These are phyloP conservation scores for Barbarea vulgaris DNA, from an alignment of 345 rosid genomes.

Conservation along the genomic window DNA sequence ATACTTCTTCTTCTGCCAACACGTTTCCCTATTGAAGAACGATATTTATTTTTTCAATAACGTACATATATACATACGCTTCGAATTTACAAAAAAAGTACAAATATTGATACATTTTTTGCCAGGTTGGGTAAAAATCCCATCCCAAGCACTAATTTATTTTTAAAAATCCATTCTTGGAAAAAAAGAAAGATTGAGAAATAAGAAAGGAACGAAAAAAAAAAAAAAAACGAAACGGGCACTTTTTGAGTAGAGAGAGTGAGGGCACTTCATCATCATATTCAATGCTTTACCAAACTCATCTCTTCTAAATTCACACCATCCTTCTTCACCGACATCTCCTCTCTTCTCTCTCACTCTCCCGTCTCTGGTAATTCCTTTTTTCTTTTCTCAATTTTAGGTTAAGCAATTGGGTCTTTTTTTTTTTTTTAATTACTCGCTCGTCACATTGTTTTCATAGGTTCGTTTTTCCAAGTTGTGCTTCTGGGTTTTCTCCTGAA, in stretches of 20 bases:
- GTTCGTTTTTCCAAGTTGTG: neutral
- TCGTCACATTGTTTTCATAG: neutral
- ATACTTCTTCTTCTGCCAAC: neutral
- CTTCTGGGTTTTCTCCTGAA: neutral
- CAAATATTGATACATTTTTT: neutral
- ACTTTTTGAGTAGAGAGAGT: constrained; percentile 31
- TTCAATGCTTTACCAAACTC: constrained; percentile 83
- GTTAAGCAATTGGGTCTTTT: neutral
- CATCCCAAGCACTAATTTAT: neutral
- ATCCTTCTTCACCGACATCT: constrained; percentile 36
- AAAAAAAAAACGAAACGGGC: constrained; percentile 16
- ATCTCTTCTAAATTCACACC: constrained; percentile 33
- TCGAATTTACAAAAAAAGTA: neutral
- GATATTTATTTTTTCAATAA: neutral
- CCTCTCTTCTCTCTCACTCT: neutral
- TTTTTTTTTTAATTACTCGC: no score
- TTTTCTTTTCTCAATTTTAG: neutral
- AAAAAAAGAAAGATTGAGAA: constrained; percentile 25
- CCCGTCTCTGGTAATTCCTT: constrained; percentile 16
- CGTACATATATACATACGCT: neutral
- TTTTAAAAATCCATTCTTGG: neutral
- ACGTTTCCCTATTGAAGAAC: neutral
- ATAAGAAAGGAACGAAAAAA: constrained; percentile 27
- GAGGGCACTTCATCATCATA: constrained; percentile 33
- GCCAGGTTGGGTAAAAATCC: neutral